These are phyloP conservation scores for Aegilops bicornis DNA, from an alignment of 176 grass and related monocot genomes.

Conservation along the genomic window DNA sequence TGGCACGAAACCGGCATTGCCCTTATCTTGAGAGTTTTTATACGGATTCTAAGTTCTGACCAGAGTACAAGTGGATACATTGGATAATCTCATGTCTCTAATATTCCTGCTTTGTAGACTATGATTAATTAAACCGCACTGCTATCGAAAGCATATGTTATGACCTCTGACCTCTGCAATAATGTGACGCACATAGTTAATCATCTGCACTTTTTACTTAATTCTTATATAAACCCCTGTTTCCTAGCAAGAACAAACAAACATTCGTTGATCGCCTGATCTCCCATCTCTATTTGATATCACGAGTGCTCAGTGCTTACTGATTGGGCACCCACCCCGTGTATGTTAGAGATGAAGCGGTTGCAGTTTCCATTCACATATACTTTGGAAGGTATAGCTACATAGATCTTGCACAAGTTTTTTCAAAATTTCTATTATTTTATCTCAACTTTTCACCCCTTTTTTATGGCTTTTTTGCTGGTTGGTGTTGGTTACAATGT, in stretches of 20 bases:
- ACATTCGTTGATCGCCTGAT: not conserved
- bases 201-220: not conserved
- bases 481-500: not conserved
- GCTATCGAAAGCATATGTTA: too few relatives aligned
- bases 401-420: not conserved
- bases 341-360: not conserved
- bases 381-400: too few relatives aligned
- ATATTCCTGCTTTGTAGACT: not conserved
- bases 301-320: not conserved
- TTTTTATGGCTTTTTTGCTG: too few relatives aligned
- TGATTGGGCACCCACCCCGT: not conserved
- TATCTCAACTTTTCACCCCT: not conserved
- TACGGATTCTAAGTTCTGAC: not conserved
- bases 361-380: not conserved
- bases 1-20: not conserved
- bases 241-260: too few relatives aligned
- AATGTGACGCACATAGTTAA: not conserved
- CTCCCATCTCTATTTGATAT: not conserved
- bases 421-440: not conserved
- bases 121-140: too few relatives aligned
- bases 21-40: slow-evolving; percentile 3
- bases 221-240: not conserved
- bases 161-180: not conserved
- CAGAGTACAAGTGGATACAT: too few relatives aligned
- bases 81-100: not conserved